These are phyloP conservation scores for Kodamaea anthophila DNA, from an alignment of 1,139 yeast species.

Conservation along the genomic window DNA sequence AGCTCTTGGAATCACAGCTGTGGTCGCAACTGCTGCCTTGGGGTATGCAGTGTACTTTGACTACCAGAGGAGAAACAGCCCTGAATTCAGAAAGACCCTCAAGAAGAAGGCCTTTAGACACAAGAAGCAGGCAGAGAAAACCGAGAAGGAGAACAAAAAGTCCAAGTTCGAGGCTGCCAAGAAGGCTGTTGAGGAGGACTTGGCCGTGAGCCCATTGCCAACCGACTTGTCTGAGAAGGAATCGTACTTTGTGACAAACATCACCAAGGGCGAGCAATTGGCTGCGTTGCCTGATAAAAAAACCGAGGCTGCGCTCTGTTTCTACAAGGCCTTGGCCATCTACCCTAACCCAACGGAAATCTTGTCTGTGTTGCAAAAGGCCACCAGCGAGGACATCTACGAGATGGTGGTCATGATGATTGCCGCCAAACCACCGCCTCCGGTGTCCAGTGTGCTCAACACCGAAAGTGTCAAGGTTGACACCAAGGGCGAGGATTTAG, in stretches of 20 bases:
- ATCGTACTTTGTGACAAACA: conserved; percentile 73
- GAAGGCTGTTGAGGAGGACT: conserved; percentile 55
- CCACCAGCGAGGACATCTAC: conserved; percentile 75
- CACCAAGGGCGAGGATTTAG: conserved; percentile 33
- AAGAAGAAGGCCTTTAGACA: conserved; percentile 58
- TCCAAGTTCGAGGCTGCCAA: conserved; percentile 57
- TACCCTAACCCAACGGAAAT: conserved; percentile 94
- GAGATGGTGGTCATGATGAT: conserved; percentile 83
- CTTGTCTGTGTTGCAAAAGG: conserved; percentile 81
- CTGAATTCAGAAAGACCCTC: conserved; percentile 74
- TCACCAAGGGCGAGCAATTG: conserved; percentile 76
- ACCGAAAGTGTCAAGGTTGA: conserved; percentile 11
- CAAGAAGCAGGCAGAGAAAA: conserved; percentile 50
- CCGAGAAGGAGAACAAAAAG: conserved; percentile 54
- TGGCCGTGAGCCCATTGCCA: conserved; percentile 71
- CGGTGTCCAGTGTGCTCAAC: conserved; percentile 64
- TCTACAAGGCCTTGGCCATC: conserved; percentile 90
- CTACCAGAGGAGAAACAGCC: conserved; percentile 77
- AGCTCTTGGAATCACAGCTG: conserved; percentile 42
- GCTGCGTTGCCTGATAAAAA: conserved; percentile 53
- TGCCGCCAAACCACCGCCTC: conserved; percentile 82
- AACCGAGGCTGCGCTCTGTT: conserved; percentile 77
- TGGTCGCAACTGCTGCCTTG: conserved; percentile 47
- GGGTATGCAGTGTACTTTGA: conserved; percentile 89
- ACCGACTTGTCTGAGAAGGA: conserved; percentile 65